phyloP scores from a whole-genome alignment of 2,329 filamentous ascomycete genomes.

The Aspergillus thermomutatus region DNA sequence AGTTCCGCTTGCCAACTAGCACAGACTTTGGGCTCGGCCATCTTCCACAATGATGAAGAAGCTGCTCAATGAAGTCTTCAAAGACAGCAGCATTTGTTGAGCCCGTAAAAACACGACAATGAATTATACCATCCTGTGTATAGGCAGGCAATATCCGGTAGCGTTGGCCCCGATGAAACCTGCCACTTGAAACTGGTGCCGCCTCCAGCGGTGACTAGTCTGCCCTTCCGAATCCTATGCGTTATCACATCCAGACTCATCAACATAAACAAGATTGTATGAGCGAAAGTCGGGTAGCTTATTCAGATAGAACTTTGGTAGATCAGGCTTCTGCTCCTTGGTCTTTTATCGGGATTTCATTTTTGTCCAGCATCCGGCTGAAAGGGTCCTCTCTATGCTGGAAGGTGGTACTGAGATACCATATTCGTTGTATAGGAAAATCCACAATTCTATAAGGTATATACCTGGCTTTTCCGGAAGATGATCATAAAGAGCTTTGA shows the following conservation, averaged over 20 bases:
- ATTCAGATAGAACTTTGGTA: no score
- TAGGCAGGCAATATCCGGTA: constrained; percentile 34
- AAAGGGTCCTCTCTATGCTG: no score
- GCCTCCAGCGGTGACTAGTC: constrained; percentile 29
- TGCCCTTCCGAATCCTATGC: constrained; percentile 28
- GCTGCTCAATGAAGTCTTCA: constrained; percentile 28
- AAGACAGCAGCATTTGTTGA: constrained; percentile 28
- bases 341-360: no score
- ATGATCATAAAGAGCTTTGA: no score
- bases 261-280: neutral
- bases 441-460: no score
- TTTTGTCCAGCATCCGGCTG: no score
- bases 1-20: no score
- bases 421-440: no score
- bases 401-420: no score
- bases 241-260: constrained; percentile 33
- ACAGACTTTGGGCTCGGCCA: constrained; percentile 29
- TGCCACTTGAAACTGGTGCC: constrained; percentile 22
- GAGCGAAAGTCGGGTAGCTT: constrained; percentile 22
- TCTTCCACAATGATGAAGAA: constrained; percentile 24
- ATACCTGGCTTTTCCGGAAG: no score
- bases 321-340: no score
- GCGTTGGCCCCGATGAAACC: constrained; percentile 19
- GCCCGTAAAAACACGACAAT: constrained; percentile 26
- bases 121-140: constrained; percentile 26